phyloP scores from a whole-genome alignment of 169 alveolate genomes.

The Plasmodium malariae region DNA sequence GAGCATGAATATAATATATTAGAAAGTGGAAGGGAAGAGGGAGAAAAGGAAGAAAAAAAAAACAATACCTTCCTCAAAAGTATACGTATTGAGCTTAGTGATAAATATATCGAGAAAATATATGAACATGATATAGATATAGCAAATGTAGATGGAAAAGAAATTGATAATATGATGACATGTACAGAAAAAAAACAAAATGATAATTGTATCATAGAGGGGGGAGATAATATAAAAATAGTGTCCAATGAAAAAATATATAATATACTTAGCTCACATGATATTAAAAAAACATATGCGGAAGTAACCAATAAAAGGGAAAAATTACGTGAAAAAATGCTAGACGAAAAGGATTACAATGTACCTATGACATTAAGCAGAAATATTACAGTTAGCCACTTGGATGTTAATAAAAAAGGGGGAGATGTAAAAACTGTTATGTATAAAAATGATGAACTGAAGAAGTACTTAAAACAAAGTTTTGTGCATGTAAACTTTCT shows the following conservation, averaged over 20 bases:
- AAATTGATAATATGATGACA: not conserved
- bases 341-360: no score
- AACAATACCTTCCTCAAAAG: slow-evolving; percentile 12
- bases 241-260: not conserved
- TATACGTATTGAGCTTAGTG: slow-evolving; percentile 32
- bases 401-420: not conserved
- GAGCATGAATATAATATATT: not conserved
- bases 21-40: not conserved
- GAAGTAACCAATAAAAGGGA: not conserved
- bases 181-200: not conserved
- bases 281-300: not conserved
- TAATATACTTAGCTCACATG: not conserved
- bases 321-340: not conserved
- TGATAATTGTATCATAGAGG: not conserved
- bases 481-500: slow-evolving; percentile 42
- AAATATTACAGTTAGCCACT: no score
- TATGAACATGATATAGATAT: slow-evolving; percentile 8
- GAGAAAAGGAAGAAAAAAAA: not conserved
- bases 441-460: slow-evolving; percentile 48
- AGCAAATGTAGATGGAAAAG: not conserved
- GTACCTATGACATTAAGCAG: no score
- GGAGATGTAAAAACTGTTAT: slow-evolving; percentile 8
- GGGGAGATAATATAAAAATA: not conserved
- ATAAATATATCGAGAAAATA: slow-evolving; percentile 28
- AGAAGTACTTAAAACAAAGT: slow-evolving; percentile 18